These are phyloP conservation scores for Lactarius sanguifluus DNA, from an alignment of 768 basidiomycete species.

Conservation along the genomic window DNA sequence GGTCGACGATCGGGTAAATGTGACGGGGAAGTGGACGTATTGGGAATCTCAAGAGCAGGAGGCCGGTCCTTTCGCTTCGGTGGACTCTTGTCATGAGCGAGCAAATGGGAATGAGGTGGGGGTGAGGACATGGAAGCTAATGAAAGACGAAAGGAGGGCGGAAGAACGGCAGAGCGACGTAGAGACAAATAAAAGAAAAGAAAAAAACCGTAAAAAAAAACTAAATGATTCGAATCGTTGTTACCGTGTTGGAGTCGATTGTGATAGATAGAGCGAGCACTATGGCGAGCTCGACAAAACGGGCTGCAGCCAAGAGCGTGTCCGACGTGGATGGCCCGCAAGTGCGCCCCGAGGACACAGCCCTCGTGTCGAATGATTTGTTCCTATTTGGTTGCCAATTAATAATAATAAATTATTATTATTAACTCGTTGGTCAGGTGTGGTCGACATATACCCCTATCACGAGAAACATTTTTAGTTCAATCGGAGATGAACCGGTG, in stretches of 20 bases:
- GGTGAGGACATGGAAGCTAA: constrained; percentile 46
- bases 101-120: constrained; percentile 26
- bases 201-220: constrained; percentile 31
- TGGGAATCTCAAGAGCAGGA: constrained; percentile 50
- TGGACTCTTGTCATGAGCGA: constrained; percentile 41
- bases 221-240: constrained; percentile 18
- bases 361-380: constrained; percentile 24
- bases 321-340: constrained; percentile 21
- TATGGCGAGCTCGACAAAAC: constrained; percentile 28
- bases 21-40: constrained; percentile 41
- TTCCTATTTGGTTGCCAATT: constrained; percentile 12
- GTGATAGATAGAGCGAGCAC: constrained; percentile 28
- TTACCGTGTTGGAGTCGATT: constrained; percentile 7
- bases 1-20: constrained; percentile 37
- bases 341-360: constrained; percentile 6
- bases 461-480: constrained; percentile 8
- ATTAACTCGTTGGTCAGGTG: constrained; percentile 1
- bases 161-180: constrained; percentile 38
- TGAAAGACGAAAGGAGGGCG: constrained; percentile 38
- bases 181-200: constrained; percentile 31
- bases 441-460: constrained; percentile 13
- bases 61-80: constrained; percentile 52
- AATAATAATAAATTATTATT: not conserved
- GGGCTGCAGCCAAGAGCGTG: constrained; percentile 25
- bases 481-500: constrained; percentile 15